Evolutionary conservation across 2,329 filamentous ascomycete genomes (phyloP), one percentile per base, ranked within the genome.

Genomic region (Colletotrichum sp.): DNA sequence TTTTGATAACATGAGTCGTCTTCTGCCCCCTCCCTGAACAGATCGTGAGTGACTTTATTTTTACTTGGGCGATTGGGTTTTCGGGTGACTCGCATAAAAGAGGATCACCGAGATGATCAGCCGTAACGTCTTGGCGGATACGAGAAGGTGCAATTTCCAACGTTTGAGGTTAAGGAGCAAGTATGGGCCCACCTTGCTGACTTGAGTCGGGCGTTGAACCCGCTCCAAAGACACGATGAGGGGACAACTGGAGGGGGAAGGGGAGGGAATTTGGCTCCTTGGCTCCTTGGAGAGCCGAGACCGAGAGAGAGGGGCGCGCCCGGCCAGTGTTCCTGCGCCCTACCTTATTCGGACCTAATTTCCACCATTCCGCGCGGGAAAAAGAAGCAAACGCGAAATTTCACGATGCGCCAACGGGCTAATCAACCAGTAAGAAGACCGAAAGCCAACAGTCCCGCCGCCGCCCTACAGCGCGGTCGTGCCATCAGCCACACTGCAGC

Each of bases 341-440:
- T 63, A 48, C 69, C 73, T 72, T 56, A 24, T 72, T 56, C 56
- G 62, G 73, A 58, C 36, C 55, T 66, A 71, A 74, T 75, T 67
- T 74, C 72, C 72, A 72, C 69, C 21, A 36, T 52, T 68, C 56
- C 10, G 26, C 43, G 64, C 38, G 18, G 30, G 30, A 52, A 69
- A 66, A 26, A 67, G 48, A 67, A 24, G 64, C 43, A 14, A 28
- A 65, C 13, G 32, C 59, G 59, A 63, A 26, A 24, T 43, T 63
- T 32, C 59, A 58, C 55, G 55, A 58, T 30, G 28, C 14, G 24
- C 58, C 12, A 63, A 13, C 21, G 21, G 8, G 21, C 32, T 38
- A 38, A 38, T 16, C 34, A 38, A 16, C 58, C 32, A 32, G 28
- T 32, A 32, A 26, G 8, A 30, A 61, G 26, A 30, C 26, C 18